Evolutionary conservation across 345 rosid genomes (phyloP).

Genomic region (Eutrema heterophyllum): DNA sequence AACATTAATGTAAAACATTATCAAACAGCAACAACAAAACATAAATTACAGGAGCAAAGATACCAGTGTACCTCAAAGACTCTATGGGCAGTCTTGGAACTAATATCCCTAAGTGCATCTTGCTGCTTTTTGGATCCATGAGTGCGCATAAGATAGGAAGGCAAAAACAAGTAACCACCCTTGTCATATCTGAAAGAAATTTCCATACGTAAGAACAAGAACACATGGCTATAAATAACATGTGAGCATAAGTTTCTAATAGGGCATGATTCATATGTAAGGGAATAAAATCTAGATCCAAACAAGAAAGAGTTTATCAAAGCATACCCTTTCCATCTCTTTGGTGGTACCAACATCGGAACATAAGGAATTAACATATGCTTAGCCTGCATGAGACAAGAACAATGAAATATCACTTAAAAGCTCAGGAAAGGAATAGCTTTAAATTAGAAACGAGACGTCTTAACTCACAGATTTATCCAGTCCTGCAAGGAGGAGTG

Average conservation of each 20-base stretch:
- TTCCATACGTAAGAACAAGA: not conserved
- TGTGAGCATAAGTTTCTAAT: not conserved
- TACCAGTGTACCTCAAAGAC: slow-evolving; percentile 68
- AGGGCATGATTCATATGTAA: not conserved
- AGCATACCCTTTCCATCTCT: slow-evolving; percentile 91
- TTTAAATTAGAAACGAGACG: slow-evolving; percentile 4
- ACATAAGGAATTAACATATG: slow-evolving; percentile 87
- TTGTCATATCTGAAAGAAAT: slow-evolving; percentile 63
- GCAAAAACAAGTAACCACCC: slow-evolving; percentile 90
- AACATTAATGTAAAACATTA: not conserved
- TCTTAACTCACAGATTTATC: slow-evolving; percentile 72
- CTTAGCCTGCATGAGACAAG: slow-evolving; percentile 61
- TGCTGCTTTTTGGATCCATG: slow-evolving; percentile 91
- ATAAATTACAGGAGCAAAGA: not conserved
- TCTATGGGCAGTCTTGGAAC: slow-evolving; percentile 45
- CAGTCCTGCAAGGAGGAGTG: slow-evolving; percentile 64
- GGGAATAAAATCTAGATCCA: not conserved
- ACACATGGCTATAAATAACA: not conserved
- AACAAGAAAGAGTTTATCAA: slow-evolving; percentile 11
- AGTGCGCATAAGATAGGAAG: slow-evolving; percentile 92
- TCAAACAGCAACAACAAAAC: not conserved
- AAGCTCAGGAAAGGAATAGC: slow-evolving; percentile 2
- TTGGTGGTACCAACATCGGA: slow-evolving; percentile 98
- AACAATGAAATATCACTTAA: slow-evolving; percentile 5
- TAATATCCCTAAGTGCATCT: slow-evolving; percentile 52